Evolutionary conservation across 2,329 filamentous ascomycete species (phyloP), one percentile per base, ranked within the genome.

Genomic region (Arthrobotrys sphaeroides): DNA sequence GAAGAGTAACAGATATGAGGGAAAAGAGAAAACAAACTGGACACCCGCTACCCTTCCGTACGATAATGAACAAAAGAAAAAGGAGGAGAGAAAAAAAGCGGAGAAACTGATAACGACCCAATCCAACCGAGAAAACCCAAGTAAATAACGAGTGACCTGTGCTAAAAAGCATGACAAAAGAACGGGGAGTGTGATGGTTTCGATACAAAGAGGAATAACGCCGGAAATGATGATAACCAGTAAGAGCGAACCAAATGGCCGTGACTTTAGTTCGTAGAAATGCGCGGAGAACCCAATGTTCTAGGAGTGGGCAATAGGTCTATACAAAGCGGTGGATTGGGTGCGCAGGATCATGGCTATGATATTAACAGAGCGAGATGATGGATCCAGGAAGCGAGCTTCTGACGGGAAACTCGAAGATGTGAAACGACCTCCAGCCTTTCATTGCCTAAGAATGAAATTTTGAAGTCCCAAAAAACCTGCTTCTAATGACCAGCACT

Each of bases 41-140:
- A 75, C 72, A 75, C 72, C 72, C 72, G 72, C 72, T 75, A 61
- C 62, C 70, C 62, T 73, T 47, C 70, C 70, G 36, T 62, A 43
- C 40, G 26, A 43, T 51, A 62, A 67, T 38, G 3, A 55, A 55
- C 42, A 57, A 43, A 62, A 51, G 38, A 75, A 62, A n/a, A n/a
- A 66, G 16, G 45, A 42, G 45, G 28, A 55, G n/a, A 12, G 6
- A 53, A 51, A 5, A 53, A 31, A 53, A 3, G 26, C 12, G 28
- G 16, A 53, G 47, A 61, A 73, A 64, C 33, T 53, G 28, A 64
- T 36, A 51, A 66, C 24, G 10, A 75, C 31, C 61, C 62, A 68
- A 62, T 64, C 53, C 61, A 61, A 74, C 62, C 61, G 38, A 74
- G 33, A 26, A 49, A 33, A 31, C 62, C 16, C 22, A 28, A 64